These are phyloP conservation scores for Debaryomycetaceae sp. DNA, from an alignment of 1,139 yeast species.

Conservation along the genomic window DNA sequence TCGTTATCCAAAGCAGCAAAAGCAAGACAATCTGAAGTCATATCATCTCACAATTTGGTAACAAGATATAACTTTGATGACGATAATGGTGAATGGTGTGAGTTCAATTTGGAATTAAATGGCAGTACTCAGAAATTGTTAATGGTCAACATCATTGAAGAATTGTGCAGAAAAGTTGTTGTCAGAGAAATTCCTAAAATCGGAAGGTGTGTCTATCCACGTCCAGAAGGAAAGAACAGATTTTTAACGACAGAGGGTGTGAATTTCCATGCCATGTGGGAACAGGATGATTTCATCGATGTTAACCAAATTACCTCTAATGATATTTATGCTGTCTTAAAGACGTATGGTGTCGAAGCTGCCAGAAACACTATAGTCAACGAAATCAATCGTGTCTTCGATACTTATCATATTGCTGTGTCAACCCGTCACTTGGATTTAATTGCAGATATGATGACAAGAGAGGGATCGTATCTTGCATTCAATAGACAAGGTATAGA, in stretches of 20 bases:
- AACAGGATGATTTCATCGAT: slow-evolving; percentile 85
- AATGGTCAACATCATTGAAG: slow-evolving; percentile 96
- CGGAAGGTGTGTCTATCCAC: slow-evolving; percentile 91
- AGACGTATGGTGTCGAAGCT: slow-evolving; percentile 97
- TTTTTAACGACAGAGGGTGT: slow-evolving; percentile 95
- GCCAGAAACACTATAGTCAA: slow-evolving; percentile 96
- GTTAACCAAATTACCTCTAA: slow-evolving; percentile 87
- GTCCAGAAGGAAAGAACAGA: slow-evolving; percentile 58
- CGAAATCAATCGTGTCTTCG: slow-evolving; percentile 94
- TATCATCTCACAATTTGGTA: slow-evolving; percentile 68
- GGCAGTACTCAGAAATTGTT: slow-evolving; percentile 88
- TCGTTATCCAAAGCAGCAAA: slow-evolving; percentile 53
- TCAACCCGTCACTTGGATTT: slow-evolving; percentile 92
- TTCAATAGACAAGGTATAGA: slow-evolving; percentile 98
- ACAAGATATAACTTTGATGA: slow-evolving; percentile 89
- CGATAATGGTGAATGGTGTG: slow-evolving; percentile 86
- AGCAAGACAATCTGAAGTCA: slow-evolving; percentile 81
- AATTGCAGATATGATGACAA: slow-evolving; percentile 98
- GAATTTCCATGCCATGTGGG: slow-evolving; percentile 97
- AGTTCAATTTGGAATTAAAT: slow-evolving; percentile 77
- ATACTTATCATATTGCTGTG: slow-evolving; percentile 93
- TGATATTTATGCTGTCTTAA: slow-evolving; percentile 87
- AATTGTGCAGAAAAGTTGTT: slow-evolving; percentile 83
- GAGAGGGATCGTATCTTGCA: slow-evolving; percentile 95
- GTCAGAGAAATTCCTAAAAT: slow-evolving; percentile 90